A percentile compares a stretch with the other conserved stretches of the same genome.
Evolutionary conservation across 352 stramenopile species (phyloP).

Genomic region (Globisporangium takayamanum): DNA sequence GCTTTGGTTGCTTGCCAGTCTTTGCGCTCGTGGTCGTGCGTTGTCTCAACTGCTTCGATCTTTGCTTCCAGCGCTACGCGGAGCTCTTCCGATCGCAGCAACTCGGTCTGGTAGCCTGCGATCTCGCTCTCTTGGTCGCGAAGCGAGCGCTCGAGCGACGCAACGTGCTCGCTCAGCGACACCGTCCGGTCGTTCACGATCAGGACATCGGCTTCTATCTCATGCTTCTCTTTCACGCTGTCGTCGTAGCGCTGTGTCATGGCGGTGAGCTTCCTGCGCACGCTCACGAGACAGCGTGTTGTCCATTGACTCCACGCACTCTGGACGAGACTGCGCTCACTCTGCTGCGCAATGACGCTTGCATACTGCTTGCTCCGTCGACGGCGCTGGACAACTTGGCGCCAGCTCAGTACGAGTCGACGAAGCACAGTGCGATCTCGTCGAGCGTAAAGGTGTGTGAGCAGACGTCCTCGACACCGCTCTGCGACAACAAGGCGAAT

Average conservation of each 20-base stretch:
- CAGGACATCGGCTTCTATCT: slow-evolving; percentile 38
- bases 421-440: slow-evolving; percentile 18
- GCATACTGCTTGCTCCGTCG: slow-evolving; percentile 19
- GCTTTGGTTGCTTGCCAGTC: slow-evolving; percentile 23
- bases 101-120: slow-evolving; percentile 23
- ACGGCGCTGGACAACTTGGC: slow-evolving; percentile 7
- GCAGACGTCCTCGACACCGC: slow-evolving; percentile 19
- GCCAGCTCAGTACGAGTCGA: slow-evolving; percentile 20
- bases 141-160: slow-evolving; percentile 19
- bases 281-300: slow-evolving; percentile 10
- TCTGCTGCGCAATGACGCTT: slow-evolving; percentile 16
- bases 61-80: slow-evolving; percentile 18
- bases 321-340: slow-evolving; percentile 10
- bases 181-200: slow-evolving; percentile 27
- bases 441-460: slow-evolving; percentile 23
- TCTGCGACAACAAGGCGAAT: slow-evolving; percentile 22
- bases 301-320: slow-evolving; percentile 44
- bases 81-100: slow-evolving; percentile 25
- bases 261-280: slow-evolving; percentile 17
- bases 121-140: slow-evolving; percentile 25
- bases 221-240: slow-evolving; percentile 28
- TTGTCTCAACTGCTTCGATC: slow-evolving; percentile 13
- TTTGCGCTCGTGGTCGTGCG: slow-evolving; percentile 22
- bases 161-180: slow-evolving; percentile 36
- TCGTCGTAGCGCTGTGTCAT: slow-evolving; percentile 13